These are phyloP conservation scores for Acanthamoeba culbertsoni DNA, from an alignment of 208 protist genomes.

Conservation along the genomic window DNA sequence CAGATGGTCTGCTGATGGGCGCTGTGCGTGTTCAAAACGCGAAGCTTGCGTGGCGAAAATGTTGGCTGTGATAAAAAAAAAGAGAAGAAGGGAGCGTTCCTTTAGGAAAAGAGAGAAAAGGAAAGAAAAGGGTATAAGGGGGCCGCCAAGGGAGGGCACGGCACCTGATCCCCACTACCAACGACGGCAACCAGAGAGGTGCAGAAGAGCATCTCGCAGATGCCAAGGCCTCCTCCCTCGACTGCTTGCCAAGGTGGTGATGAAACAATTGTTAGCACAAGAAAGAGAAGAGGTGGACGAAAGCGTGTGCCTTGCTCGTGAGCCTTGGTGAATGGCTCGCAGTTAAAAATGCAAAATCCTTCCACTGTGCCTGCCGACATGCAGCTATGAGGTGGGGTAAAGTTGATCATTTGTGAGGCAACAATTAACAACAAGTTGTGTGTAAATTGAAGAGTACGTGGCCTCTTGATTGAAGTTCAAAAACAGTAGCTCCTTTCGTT, in stretches of 20 bases:
- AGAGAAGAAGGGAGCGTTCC: background rate
- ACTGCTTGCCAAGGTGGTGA: background rate
- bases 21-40: conserved; percentile 51
- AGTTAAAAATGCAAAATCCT: conserved; percentile 46
- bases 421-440: background rate
- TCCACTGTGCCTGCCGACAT: conserved; percentile 33
- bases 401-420: no score
- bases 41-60: conserved; percentile 57
- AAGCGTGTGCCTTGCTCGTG: background rate
- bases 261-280: background rate
- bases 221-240: conserved; percentile 24
- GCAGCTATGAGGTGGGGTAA: background rate
- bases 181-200: conserved; percentile 59
- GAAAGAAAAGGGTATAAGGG: background rate
- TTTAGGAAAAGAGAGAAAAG: background rate
- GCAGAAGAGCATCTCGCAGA: conserved; percentile 60
- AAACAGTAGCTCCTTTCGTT: conserved; percentile 37
- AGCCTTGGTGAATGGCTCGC: conserved; percentile 1
- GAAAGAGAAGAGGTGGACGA: background rate
- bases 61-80: background rate
- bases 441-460: background rate
- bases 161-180: conserved; percentile 5
- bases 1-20: conserved; percentile 32
- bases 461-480: conserved; percentile 58
- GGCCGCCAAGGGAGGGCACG: no score